Evolutionary conservation across 2,329 filamentous ascomycete species (phyloP).

Genomic region (Calonectria henricotiae): DNA sequence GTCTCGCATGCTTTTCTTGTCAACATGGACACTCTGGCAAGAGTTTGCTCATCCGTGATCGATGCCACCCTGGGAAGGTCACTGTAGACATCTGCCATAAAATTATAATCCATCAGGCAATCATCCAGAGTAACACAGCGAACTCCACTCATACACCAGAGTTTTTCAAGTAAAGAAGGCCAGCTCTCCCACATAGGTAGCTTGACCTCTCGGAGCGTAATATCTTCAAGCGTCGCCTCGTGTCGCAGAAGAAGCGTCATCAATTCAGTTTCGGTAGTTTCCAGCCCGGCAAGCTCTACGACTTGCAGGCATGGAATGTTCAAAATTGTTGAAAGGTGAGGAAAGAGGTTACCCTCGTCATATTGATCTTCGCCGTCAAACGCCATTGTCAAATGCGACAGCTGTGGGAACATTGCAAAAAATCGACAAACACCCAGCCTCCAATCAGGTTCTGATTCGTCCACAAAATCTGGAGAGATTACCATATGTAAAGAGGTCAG

Average conservation of each 20-base stretch:
- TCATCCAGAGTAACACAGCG: neutral
- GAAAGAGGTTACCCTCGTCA: neutral
- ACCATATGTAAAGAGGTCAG: neutral
- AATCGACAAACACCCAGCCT: neutral
- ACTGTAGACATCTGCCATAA: neutral
- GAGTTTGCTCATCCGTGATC: neutral
- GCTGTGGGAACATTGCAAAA: neutral
- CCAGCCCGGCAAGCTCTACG: neutral
- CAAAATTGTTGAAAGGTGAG: neutral
- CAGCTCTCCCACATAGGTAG: neutral
- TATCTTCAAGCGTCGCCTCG: neutral
- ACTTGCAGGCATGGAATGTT: neutral
- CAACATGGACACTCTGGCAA: neutral
- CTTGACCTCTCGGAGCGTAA: conserved; percentile 10
- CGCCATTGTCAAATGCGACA: neutral
- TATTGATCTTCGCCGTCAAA: conserved; percentile 5
- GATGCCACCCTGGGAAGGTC: neutral
- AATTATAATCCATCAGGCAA: conserved; percentile 1
- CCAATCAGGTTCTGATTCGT: conserved; percentile 1
- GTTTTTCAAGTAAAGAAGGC: neutral
- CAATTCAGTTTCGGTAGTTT: conserved; percentile 1
- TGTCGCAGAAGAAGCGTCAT: conserved; percentile 1
- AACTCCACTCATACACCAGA: neutral
- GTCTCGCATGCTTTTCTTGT: neutral
- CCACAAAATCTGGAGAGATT: conserved; percentile 7